Base-by-base conservation (phyloP, 352 stramenopile genomes). In the Phytophthora sp. region DNA sequence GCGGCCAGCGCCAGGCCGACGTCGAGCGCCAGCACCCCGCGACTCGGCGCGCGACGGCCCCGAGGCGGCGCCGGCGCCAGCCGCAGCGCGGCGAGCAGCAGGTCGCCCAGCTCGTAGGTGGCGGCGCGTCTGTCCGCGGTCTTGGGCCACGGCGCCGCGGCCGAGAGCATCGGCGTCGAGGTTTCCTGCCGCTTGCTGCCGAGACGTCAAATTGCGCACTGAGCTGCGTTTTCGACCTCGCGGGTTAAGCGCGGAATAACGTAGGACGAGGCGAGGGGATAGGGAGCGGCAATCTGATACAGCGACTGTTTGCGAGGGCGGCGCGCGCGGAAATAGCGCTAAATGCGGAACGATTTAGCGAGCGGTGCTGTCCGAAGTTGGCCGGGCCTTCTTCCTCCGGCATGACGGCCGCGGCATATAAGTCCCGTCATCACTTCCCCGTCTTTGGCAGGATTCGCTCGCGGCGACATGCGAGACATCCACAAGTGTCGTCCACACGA, bases 51-150 rank as follows among this genome's bases (percentile, higher is more conserved):
- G 12, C 63, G 62, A 17, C 13, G 52, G 3, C 18, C 20, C 17
- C 58, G 55, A 24, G 31, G 52, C 27, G 6, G 43, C 3, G 39
- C 17, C n/a, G 24, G 27, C 5, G 20, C 5, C 13, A 49, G 54
- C 17, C 28, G 24, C 17, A 84, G 63, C 21, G 82, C 32, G 3
- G 69, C 54, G 21, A 91, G 65, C 12, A 89, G 65, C n/a, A 82
- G 54, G 52, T 91, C 82, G 39, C 78, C 80, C 9, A 89, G 65
- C 39, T 88, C 73, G 39, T 77, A 72, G 2, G 67, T 75, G 26
- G 68, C 44, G 5, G 62, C 57, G 24, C 53, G 62, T 13, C 46
- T 48, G 32, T 62, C 52, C 10, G 27, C 51, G 10, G 23, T 15
- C 28, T 63, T 69, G 32, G 44, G 54, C 56, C 60, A 59, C 27